phyloP scores from a whole-genome alignment of 495 filamentous ascomycete species.

The Penicillium subrubescens region DNA sequence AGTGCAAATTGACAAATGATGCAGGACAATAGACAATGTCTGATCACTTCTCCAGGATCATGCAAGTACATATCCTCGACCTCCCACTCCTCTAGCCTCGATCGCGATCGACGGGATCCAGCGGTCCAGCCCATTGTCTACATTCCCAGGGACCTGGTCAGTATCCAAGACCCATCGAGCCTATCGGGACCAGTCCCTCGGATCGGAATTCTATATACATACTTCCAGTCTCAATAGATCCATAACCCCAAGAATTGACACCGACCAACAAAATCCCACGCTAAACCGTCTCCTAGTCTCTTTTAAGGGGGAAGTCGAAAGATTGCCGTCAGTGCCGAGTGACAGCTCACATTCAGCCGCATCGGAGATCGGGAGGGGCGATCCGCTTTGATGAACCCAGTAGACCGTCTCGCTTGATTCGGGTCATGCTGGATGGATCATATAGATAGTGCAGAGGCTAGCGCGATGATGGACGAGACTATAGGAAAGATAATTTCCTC shows the following conservation, averaged over 20 bases:
- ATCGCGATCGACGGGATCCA: not conserved
- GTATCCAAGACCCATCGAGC: not conserved
- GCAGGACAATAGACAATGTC: not conserved
- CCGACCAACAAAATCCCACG: not conserved
- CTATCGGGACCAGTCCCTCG: not conserved
- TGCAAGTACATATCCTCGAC: not conserved
- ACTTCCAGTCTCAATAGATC: not conserved
- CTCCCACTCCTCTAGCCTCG: not conserved
- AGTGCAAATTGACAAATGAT: constrained; percentile 17
- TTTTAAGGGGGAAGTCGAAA: constrained; percentile 17
- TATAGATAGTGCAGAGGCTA: constrained; percentile 25
- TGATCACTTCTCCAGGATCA: not conserved
- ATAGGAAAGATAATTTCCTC: constrained; percentile 3
- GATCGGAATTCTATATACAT: not conserved
- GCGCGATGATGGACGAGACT: constrained; percentile 17
- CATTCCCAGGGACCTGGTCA: constrained; percentile 5
- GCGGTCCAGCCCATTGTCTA: not conserved
- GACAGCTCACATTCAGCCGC: constrained; percentile 29
- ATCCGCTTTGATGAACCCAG: constrained; percentile 15
- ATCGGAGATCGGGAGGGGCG: constrained; percentile 21
- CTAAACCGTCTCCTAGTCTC: not conserved
- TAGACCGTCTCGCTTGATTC: not conserved
- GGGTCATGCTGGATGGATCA: constrained; percentile 22
- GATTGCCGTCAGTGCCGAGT: constrained; percentile 3
- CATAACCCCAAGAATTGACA: not conserved